Evolutionary conservation across 2,329 filamentous ascomycete species (phyloP).

Genomic region (Trichoderma endophyticum): DNA sequence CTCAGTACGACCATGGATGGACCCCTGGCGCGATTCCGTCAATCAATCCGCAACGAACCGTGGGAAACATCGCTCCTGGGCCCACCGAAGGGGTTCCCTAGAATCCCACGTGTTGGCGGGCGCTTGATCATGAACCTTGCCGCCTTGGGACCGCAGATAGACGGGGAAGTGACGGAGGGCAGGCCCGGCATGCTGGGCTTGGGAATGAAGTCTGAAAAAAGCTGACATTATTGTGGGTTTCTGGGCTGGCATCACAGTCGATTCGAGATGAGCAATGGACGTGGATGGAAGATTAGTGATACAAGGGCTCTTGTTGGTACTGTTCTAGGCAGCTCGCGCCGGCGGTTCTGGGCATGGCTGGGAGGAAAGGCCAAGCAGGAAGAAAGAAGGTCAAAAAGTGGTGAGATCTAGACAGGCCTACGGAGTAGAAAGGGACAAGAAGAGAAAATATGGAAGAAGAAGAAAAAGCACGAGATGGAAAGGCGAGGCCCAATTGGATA

Average conservation of each 20-base stretch:
- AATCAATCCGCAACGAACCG: slow-evolving; percentile 5
- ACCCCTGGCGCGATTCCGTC: not conserved
- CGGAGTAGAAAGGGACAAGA: not conserved
- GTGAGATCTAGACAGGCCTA: not conserved
- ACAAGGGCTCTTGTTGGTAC: too few relatives aligned
- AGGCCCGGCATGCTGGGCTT: not conserved
- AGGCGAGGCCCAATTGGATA: not conserved
- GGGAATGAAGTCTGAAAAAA: not conserved
- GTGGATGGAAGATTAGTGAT: not conserved
- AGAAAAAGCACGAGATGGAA: not conserved
- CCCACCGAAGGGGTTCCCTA: not conserved
- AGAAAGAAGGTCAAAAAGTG: not conserved
- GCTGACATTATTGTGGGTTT: not conserved
- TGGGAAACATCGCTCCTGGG: not conserved
- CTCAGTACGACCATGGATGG: not conserved
- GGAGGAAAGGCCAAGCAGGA: not conserved
- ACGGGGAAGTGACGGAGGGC: not conserved
- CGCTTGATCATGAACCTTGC: slow-evolving; percentile 3
- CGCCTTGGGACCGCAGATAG: slow-evolving; percentile 6
- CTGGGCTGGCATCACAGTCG: not conserved
- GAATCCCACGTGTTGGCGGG: slow-evolving; percentile 17
- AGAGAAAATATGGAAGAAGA: not conserved
- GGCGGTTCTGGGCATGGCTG: not conserved
- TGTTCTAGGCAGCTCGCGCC: not conserved
- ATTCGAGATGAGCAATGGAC: not conserved